Evolutionary conservation across 2,329 filamentous ascomycete species (phyloP).

Genomic region (Lecanicillium sp.): DNA sequence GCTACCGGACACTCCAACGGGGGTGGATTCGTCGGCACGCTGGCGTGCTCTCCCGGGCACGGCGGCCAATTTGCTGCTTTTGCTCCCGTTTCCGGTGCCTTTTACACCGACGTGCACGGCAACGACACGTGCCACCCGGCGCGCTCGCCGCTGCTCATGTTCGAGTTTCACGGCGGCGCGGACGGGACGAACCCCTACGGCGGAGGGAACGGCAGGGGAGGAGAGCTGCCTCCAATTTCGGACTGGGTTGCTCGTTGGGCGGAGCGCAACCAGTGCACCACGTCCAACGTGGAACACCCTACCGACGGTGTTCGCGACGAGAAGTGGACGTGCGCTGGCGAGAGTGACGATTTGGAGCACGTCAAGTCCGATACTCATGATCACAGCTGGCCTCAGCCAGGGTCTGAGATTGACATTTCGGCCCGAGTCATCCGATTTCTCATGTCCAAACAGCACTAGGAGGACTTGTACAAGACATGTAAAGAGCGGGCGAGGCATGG

Average conservation of each 20-base stretch:
- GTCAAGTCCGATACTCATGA: slow-evolving; percentile 17
- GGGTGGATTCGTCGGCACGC: slow-evolving; percentile 36
- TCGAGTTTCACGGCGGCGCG: slow-evolving; percentile 44
- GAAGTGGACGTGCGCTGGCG: slow-evolving; percentile 16
- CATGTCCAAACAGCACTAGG: too few relatives aligned
- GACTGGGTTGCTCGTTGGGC: slow-evolving; percentile 35
- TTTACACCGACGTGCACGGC: slow-evolving; percentile 31
- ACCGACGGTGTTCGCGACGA: slow-evolving; percentile 15
- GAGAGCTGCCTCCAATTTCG: slow-evolving; percentile 38
- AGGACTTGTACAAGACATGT: too few relatives aligned
- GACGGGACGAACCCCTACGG: slow-evolving; percentile 41
- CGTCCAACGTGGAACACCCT: slow-evolving; percentile 5
- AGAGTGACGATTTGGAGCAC: slow-evolving; percentile 16
- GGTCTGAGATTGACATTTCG: background rate
- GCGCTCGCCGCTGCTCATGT: slow-evolving; percentile 38
- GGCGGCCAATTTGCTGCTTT: slow-evolving; percentile 36
- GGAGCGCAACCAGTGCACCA: slow-evolving; percentile 18
- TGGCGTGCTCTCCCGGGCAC: slow-evolving; percentile 34
- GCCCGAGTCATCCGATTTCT: background rate
- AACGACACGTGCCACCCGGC: slow-evolving; percentile 27
- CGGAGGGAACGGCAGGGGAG: slow-evolving; percentile 34
- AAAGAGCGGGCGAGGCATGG: too few relatives aligned
- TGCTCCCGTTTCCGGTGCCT: slow-evolving; percentile 35
- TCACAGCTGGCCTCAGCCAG: slow-evolving; percentile 16
- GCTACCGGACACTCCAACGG: slow-evolving; percentile 41